These are phyloP conservation scores for Lachancea quebecensis DNA, from an alignment of 805 yeast species.

Conservation along the genomic window DNA sequence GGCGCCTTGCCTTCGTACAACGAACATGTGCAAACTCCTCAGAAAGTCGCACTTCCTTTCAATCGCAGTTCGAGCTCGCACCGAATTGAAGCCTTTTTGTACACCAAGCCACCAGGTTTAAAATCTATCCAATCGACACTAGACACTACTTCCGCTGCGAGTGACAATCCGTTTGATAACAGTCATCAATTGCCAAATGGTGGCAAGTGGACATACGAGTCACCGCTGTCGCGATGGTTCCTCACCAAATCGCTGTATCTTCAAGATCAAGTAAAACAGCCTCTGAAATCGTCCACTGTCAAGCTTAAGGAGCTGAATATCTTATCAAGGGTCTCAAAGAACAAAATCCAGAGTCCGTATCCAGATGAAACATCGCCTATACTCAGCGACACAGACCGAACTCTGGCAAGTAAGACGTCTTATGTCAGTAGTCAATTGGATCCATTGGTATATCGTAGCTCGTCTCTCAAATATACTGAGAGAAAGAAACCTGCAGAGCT, in stretches of 20 bases:
- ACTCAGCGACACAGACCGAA: conserved; percentile 8
- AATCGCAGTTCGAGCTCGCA: conserved; percentile 5
- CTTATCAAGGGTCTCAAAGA: conserved; percentile 18
- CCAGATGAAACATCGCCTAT: conserved; percentile 23
- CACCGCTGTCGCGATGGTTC: conserved; percentile 32
- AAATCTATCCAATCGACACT: conserved; percentile 18
- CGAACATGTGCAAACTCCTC: conserved; percentile 9
- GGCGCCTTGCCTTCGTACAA: background rate
- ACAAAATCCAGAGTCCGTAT: conserved; percentile 1
- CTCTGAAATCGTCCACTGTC: conserved; percentile 19
- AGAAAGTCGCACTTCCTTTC: conserved; percentile 4
- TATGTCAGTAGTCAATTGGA: conserved; percentile 1
- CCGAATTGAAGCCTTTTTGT: conserved; percentile 19
- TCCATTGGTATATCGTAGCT: conserved; percentile 4
- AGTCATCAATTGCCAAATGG: conserved; percentile 4
- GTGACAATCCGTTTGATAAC: background rate
- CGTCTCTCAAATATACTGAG: conserved; percentile 1
- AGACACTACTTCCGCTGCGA: conserved; percentile 7
- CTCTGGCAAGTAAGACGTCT: background rate
- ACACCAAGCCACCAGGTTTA: conserved; percentile 25
- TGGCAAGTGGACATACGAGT: conserved; percentile 26
- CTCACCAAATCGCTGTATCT: conserved; percentile 26
- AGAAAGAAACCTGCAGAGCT: background rate
- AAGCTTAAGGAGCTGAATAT: conserved; percentile 25
- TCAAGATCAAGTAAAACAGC: conserved; percentile 13